A percentile compares a stretch with the other conserved stretches of the same genome.
phyloP scores from a whole-genome alignment of 306 rosid genomes.

The Malus orientalis region DNA sequence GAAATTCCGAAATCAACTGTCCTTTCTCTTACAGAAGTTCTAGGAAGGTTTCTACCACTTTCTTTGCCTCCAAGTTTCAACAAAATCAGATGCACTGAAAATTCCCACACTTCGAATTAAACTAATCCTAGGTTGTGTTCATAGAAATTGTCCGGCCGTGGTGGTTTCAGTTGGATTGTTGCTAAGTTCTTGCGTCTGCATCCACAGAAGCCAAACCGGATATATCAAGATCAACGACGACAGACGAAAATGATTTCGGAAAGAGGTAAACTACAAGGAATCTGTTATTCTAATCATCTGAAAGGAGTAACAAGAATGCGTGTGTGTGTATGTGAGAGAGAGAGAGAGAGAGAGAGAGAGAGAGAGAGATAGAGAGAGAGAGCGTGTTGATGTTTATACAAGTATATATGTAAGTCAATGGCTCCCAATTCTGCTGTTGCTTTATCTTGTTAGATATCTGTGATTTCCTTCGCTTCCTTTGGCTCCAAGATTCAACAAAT shows the following conservation, averaged over 20 bases:
- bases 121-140: no score
- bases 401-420: neutral
- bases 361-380: no score
- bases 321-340: no score
- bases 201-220: no score
- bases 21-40: neutral
- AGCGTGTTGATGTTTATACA: neutral
- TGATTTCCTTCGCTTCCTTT: conserved; percentile 23
- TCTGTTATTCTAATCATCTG: neutral
- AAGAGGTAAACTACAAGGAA: neutral
- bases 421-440: no score
- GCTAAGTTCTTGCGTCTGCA: neutral
- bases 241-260: neutral
- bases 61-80: conserved; percentile 28
- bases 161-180: neutral
- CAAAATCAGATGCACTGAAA: neutral
- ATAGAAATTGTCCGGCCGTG: neutral
- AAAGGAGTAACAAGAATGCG: no score
- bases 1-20: neutral
- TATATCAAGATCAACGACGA: neutral
- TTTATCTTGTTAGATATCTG: neutral
- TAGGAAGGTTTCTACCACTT: conserved; percentile 7
- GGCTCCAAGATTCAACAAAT: conserved; percentile 19
- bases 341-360: no score
- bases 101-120: neutral